Evolutionary conservation across 1,139 yeast species (phyloP).

Genomic region (Pichia sp.): DNA sequence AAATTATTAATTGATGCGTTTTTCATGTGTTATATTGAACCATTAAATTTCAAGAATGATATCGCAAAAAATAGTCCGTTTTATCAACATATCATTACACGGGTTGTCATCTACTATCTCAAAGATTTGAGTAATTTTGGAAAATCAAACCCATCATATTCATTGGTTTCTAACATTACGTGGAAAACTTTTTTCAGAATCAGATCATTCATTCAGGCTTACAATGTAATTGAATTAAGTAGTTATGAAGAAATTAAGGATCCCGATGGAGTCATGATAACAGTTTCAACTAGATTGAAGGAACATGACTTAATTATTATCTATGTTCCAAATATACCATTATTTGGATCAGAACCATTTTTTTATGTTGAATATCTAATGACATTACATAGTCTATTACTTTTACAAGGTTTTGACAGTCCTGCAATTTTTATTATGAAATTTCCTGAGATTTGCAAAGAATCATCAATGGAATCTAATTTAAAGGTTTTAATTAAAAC

Average conservation of each 20-base stretch:
- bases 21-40: constrained; percentile 24
- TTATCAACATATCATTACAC: constrained; percentile 20
- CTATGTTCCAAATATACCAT: constrained; percentile 30
- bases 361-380: constrained; percentile 36
- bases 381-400: constrained; percentile 32
- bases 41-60: constrained; percentile 20
- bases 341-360: constrained; percentile 30
- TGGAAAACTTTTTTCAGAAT: constrained; percentile 26
- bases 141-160: constrained; percentile 16
- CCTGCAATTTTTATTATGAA: constrained; percentile 38
- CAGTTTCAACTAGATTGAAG: constrained; percentile 26
- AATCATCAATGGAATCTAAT: constrained; percentile 25
- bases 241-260: constrained; percentile 14
- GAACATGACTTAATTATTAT: constrained; percentile 32
- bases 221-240: constrained; percentile 27
- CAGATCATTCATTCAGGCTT: constrained; percentile 25
- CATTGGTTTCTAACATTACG: constrained; percentile 25
- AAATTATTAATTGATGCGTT: constrained; percentile 18
- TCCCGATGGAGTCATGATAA: constrained; percentile 28
- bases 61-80: constrained; percentile 23
- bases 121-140: constrained; percentile 14
- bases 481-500: constrained; percentile 26
- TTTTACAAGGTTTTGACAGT: constrained; percentile 38
- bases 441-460: constrained; percentile 25
- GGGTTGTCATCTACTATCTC: constrained; percentile 18